A percentile compares a stretch with the other conserved stretches of the same genome.
These are phyloP conservation scores for Leccinum olivaceoglutinosum DNA, from an alignment of 1,284 basidiomycete species.

Conservation along the genomic window DNA sequence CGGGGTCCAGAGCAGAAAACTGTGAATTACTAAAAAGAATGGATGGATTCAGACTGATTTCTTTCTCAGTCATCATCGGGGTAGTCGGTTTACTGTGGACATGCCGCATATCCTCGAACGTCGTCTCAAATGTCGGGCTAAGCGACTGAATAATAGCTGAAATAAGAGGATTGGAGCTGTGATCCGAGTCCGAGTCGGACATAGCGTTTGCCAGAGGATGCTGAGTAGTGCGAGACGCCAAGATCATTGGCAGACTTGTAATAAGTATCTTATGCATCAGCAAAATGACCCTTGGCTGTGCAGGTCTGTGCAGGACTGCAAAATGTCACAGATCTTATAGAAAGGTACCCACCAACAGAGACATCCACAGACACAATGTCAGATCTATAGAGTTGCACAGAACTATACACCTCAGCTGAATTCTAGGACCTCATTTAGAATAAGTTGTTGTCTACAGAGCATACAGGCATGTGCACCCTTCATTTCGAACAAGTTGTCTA, in stretches of 20 bases:
- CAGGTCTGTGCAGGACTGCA: background rate
- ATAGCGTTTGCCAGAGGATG: too few species aligned
- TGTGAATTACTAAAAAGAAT: too few species aligned
- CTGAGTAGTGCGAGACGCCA: background rate
- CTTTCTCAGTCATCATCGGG: too few species aligned
- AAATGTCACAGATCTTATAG: background rate
- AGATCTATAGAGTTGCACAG: background rate
- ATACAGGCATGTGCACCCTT: background rate
- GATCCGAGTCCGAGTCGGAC: too few species aligned
- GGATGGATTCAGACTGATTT: too few species aligned
- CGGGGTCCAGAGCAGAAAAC: background rate
- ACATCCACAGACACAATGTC: background rate
- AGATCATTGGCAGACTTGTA: background rate
- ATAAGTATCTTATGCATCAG: background rate
- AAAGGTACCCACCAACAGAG: too few species aligned
- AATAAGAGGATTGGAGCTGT: too few species aligned
- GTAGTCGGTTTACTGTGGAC: too few species aligned
- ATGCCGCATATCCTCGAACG: too few species aligned
- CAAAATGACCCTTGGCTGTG: background rate
- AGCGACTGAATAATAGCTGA: too few species aligned
- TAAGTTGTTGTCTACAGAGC: background rate
- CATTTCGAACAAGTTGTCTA: background rate
- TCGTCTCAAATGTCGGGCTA: too few species aligned
- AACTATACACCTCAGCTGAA: background rate
- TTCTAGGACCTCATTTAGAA: background rate